Base-by-base conservation (phyloP, 2,329 filamentous ascomycete species). In the Nigrospora sphaerica region DNA sequence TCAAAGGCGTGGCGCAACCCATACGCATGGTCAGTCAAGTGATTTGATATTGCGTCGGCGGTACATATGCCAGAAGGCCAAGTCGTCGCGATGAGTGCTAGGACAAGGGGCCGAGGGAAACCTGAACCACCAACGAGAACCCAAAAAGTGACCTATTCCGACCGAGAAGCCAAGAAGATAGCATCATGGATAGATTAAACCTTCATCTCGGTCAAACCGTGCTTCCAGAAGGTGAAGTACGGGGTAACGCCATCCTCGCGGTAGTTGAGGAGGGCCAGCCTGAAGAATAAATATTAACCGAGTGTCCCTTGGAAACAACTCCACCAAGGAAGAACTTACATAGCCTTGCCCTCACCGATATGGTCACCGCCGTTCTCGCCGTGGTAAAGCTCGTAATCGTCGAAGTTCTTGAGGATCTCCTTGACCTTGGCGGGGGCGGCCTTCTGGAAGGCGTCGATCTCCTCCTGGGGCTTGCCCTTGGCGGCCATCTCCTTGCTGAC, bases 241-340 rank as follows among this genome's bases (percentile, higher is more conserved):
- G 93, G 93, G 46, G 92, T 97, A 58, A 85, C 70, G 69, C 93
- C 93, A 62, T 97, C 93, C 69, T 95, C 91, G 62, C 93, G 92
- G 82, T 95, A 98, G 81, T 96, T 95, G 66, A 96, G 86, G 57
- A 96, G 87, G 56, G 91, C 77, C 61, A 95, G 77, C 83, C 87
- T 91, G 53, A 48, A 28, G 42, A 51, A 31, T 14, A n/a, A 46
- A 37, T 13, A 28, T 56, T 46, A 28, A 9, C 23, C 23, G 23
- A 28, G 10, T n/a, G n/a, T 28, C 10, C 23, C 23, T 10, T 28
- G 7, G 23, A 10, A 2, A 45, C 5, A 32, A n/a, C 10, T 9
- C 28, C 17, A 42, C 43, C 23, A 33, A 17, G 42, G 49, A 37
- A 48, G 12, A 18, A 80, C 86, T 63, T 75, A 93, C 93, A 96